These are phyloP conservation scores for Chaetomidium leptoderma DNA, from an alignment of 495 filamentous ascomycete genomes.

Conservation along the genomic window DNA sequence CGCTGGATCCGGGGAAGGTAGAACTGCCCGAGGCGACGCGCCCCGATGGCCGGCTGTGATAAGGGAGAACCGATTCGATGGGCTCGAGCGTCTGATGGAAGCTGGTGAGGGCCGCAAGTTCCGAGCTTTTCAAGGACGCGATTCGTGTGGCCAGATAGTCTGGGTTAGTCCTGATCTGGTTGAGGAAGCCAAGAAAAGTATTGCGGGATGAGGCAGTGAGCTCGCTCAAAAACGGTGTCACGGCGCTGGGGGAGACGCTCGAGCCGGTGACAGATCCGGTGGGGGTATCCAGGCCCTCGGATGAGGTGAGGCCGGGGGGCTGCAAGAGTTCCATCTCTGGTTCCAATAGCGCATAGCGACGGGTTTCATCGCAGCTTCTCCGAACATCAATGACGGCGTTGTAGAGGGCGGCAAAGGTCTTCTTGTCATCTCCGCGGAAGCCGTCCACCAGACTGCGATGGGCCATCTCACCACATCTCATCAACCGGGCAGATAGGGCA, in stretches of 20 bases:
- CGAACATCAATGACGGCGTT: slow-evolving; percentile 84
- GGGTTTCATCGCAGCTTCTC: slow-evolving; percentile 72
- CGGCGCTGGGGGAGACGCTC: slow-evolving; percentile 38
- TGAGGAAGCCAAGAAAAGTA: slow-evolving; percentile 73
- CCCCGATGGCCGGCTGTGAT: slow-evolving; percentile 53
- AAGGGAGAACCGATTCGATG: slow-evolving; percentile 75
- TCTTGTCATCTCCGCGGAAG: slow-evolving; percentile 86
- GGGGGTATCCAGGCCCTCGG: slow-evolving; percentile 43
- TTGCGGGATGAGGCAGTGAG: slow-evolving; percentile 70
- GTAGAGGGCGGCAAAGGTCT: slow-evolving; percentile 78
- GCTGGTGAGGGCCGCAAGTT: slow-evolving; percentile 67
- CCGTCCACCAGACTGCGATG: slow-evolving; percentile 81
- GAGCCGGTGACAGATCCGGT: slow-evolving; percentile 37
- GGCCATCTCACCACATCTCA: slow-evolving; percentile 70
- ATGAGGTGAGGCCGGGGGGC: slow-evolving; percentile 41
- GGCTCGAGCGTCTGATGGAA: slow-evolving; percentile 73
- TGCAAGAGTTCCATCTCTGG: slow-evolving; percentile 57
- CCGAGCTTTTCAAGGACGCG: slow-evolving; percentile 62
- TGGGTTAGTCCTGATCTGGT: slow-evolving; percentile 74
- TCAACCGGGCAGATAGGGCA: slow-evolving; percentile 73
- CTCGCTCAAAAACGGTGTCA: slow-evolving; percentile 73
- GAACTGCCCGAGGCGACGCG: slow-evolving; percentile 23
- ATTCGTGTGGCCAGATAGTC: slow-evolving; percentile 82
- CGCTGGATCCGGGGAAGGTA: slow-evolving; percentile 15
- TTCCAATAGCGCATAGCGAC: slow-evolving; percentile 63